Base-by-base conservation (phyloP, 2,329 filamentous ascomycete species). In the Mycosphaerella arachidis region DNA sequence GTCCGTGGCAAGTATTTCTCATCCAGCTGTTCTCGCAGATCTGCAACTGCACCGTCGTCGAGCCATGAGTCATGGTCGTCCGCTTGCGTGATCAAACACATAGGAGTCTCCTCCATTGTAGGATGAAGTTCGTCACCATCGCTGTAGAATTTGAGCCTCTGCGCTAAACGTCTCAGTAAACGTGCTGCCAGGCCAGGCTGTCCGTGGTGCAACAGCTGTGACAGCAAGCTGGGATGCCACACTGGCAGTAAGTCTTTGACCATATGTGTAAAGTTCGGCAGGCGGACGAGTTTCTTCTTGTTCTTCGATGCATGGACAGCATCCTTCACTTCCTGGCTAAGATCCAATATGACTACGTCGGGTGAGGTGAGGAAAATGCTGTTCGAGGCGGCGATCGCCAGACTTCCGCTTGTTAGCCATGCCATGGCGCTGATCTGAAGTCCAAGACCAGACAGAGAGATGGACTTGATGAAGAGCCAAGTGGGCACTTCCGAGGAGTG, bases 221-320 rank as follows among this genome's bases (percentile, higher is more conserved):
- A 89, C 29, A 97, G 76, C 60, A 96, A 90, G 69, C 96, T 91
- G 0, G 94, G 94, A 69, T 99, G 93, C 68, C 96, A 99, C 1
- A 95, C 82, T 0, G 94, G 91, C 6, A 97, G 78, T 2, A 92
- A 89, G 0, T 91, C 90, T 70, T 97, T 97, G 53, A 97, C 80
- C 62, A 55, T 54, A 4, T 50, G 16, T 16, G 67, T 52, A 3
- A 71, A 37, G 8, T 52, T 35, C 5, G 57, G 43, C 43, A 72
- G 9, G 10, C 18, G 43, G 6, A 68, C 16, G 20, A 27, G 31
- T 29, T 33, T 55, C 20, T 43, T 45, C 24, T 50, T 13, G 6
- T 43, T 48, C 30, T 50, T 18, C 24, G 55, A 53, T 6, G 60
- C 18, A 27, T 61, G 64, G 20, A 64, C 29, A 6, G 57, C 51